Evolutionary conservation across 495 filamentous ascomycete species (phyloP).

Genomic region (Neurospora africana): DNA sequence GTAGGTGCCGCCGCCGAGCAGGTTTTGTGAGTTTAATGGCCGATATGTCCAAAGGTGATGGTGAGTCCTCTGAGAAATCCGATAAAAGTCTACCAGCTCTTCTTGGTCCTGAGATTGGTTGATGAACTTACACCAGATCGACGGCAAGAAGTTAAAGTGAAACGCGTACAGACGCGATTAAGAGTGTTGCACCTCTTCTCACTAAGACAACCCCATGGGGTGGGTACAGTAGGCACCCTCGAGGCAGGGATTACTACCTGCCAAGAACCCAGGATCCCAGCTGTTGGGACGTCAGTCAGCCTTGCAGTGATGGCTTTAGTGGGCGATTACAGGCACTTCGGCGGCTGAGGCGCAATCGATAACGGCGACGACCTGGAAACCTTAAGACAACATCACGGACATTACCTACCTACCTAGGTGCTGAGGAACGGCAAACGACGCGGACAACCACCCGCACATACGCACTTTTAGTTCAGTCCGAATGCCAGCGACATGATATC

Average conservation of each 20-base stretch:
- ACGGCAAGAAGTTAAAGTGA: neutral
- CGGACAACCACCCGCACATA: neutral
- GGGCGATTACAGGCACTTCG: neutral
- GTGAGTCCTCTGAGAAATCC: neutral
- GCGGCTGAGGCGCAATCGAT: neutral
- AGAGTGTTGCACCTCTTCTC: neutral
- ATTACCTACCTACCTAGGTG: neutral
- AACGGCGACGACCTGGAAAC: neutral
- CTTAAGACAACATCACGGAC: neutral
- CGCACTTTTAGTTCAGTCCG: neutral
- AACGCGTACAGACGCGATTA: neutral
- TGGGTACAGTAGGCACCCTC: neutral
- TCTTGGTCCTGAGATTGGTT: neutral
- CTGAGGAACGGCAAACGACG: neutral
- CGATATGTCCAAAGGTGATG: neutral
- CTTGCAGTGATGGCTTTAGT: neutral
- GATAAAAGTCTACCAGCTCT: neutral
- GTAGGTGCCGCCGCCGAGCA: neutral
- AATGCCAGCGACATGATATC: conserved; percentile 15
- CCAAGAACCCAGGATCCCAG: neutral
- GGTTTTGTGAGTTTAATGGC: neutral
- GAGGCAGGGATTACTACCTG: neutral
- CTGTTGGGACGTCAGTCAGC: neutral
- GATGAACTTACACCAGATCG: neutral
- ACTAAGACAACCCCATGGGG: neutral